Conservation (phyloP, 495 filamentous ascomycete genomes). For the Talaromyces nanjingensis region DNA sequence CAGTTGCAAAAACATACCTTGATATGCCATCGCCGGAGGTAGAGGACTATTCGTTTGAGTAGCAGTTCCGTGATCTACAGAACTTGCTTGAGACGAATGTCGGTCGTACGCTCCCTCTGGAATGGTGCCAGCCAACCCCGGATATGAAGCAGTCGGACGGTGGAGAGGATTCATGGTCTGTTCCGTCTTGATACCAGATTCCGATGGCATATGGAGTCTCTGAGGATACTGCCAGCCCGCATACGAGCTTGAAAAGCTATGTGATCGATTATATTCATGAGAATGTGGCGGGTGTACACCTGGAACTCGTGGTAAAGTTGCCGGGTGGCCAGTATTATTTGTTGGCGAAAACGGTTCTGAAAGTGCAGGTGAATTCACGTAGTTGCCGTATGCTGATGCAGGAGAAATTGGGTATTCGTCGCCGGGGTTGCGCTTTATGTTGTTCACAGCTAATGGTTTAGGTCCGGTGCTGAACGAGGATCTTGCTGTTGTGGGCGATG, state of each 20-base stretch:
- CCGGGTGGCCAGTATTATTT: constrained; percentile 23
- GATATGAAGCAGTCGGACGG: constrained; percentile 27
- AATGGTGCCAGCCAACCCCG: constrained; percentile 12
- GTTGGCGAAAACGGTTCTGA: constrained; percentile 23
- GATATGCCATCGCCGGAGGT: constrained; percentile 6
- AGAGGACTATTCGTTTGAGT: neutral
- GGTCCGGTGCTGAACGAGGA: constrained; percentile 4
- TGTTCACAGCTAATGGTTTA: constrained; percentile 32
- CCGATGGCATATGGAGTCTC: constrained; percentile 27
- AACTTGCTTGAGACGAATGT: constrained; percentile 27
- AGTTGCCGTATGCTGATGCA: constrained; percentile 34
- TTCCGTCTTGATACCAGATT: constrained; percentile 24
- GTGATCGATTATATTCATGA: constrained; percentile 29
- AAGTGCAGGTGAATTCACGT: constrained; percentile 29
- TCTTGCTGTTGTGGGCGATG: constrained; percentile 19
- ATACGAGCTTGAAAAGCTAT: constrained; percentile 35
- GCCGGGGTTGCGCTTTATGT: constrained; percentile 28
- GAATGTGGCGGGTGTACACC: constrained; percentile 21
- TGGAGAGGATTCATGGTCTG: constrained; percentile 9
- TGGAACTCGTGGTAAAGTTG: constrained; percentile 23
- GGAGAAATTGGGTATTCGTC: constrained; percentile 41
- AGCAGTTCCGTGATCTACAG: constrained; percentile 12
- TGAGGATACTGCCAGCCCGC: constrained; percentile 18
- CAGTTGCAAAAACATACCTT: neutral
- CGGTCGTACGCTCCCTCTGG: constrained; percentile 17